Evolutionary conservation across 768 basidiomycete species (phyloP).

Genomic region (Arthromyces matolae): DNA sequence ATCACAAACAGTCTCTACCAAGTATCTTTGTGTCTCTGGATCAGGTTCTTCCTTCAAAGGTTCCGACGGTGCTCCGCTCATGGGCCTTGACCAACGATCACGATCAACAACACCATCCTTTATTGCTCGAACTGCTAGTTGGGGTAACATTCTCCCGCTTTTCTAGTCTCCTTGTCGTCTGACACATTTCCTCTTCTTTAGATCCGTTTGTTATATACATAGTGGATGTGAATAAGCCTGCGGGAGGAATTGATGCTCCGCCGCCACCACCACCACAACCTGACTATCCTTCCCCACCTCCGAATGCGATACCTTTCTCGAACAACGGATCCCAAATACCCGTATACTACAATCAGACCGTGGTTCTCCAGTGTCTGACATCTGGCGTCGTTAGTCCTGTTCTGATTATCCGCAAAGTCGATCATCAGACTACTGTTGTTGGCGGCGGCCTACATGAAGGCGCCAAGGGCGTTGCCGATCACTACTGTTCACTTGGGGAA

Average conservation of each 20-base stretch:
- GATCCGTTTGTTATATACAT: conserved; percentile 98
- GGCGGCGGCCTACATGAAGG: conserved; percentile 90
- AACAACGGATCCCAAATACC: conserved; percentile 83
- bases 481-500: conserved; percentile 80
- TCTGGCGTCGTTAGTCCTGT: conserved; percentile 94
- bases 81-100: conserved; percentile 72
- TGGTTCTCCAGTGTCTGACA: conserved; percentile 90
- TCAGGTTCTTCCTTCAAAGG: conserved; percentile 90
- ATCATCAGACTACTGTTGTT: conserved; percentile 83
- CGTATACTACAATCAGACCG: conserved; percentile 95
- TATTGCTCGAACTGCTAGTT: conserved; percentile 84
- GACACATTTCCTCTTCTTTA: conserved; percentile 26
- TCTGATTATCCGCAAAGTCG: conserved; percentile 91
- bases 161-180: conserved; percentile 4
- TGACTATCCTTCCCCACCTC: conserved; percentile 89
- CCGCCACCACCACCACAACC: conserved; percentile 80
- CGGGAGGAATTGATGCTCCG: conserved; percentile 70
- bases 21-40: conserved; percentile 94
- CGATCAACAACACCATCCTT: conserved; percentile 79
- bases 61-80: conserved; percentile 83
- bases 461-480: conserved; percentile 78
- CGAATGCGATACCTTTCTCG: conserved; percentile 83
- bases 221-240: conserved; percentile 86
- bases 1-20: conserved; percentile 93
- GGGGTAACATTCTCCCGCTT: conserved; percentile 54